Evolutionary conservation across 345 rosid genomes (phyloP), one percentile per base, ranked within the genome.

Genomic region (Crucihimalaya himalaica): DNA sequence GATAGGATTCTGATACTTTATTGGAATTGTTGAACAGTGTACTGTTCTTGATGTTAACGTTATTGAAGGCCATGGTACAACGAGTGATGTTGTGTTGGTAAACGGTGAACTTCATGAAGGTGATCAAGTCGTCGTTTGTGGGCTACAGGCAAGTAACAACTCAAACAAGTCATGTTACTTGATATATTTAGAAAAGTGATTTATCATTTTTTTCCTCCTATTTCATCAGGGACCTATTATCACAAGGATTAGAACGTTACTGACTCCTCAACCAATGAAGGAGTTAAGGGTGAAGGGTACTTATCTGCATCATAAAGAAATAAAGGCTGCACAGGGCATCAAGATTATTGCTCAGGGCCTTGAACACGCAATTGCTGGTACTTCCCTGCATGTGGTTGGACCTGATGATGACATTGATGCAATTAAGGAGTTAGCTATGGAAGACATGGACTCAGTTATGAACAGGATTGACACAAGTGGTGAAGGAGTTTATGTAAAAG

Each of bases 261-360:
- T 95, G 79, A 95, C 97, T 54, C 99, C 99, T 7, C 99, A 92
- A 79, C 97, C 98, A 28, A 94, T 94, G 98, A 92, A 89, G 83
- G 98, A 94, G 87, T 83, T 92, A 40, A 85, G 97, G 40, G 93
- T 95, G 65, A 91, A 94, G 99, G 97, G 98, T 65, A 79, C 88
- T 5, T 92, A 89, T 70, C 21, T 87, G 75, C 97, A 92, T 81
- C 93, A 88, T 57, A 94, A 89, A 80, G 87, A 87, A 73, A 88
- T 88, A 69, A 95, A 87, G 84, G 99, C 99, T 68, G 97, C 97
- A 48, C 93, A 86, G 85, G 93, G 97, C 69, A 92, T 94, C 79
- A 94, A 94, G 81, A 89, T 94, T 42, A 76, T 91, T 39, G 97
- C 88, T 18, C 99, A 92, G 97, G 97, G 96, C 54, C 91, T 93